phyloP scores from a whole-genome alignment of 257 asterid species.

The Asclepias syriaca region DNA sequence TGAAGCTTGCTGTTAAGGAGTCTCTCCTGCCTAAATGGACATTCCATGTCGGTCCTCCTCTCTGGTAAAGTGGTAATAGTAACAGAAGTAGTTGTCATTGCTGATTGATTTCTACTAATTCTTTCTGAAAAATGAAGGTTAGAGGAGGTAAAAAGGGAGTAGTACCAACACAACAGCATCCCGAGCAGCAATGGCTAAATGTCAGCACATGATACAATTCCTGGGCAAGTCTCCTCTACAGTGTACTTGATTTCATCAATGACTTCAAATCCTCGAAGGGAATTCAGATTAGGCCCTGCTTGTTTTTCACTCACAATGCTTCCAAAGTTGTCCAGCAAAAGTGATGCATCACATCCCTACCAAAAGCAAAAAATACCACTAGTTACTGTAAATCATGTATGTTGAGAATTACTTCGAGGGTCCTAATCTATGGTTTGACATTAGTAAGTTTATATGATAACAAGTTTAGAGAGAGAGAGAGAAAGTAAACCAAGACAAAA shows the following conservation, averaged over 20 bases:
- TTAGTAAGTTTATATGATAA: no score
- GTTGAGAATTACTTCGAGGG: no score
- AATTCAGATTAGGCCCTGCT: constrained; percentile 30
- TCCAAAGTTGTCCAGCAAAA: constrained; percentile 25
- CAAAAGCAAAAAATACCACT: not conserved
- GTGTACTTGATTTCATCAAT: constrained; percentile 29
- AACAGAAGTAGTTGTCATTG: not conserved
- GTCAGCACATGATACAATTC: constrained; percentile 31
- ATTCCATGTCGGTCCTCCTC: constrained; percentile 37
- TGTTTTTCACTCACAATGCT: constrained; percentile 24
- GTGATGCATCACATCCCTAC: constrained; percentile 34
- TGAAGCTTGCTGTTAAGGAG: constrained; percentile 30
- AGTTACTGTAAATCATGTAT: not conserved
- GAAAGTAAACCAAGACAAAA: constrained; percentile 26
- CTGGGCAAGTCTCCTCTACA: constrained; percentile 29
- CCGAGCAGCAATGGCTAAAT: constrained; percentile 32
- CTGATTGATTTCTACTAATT: no score
- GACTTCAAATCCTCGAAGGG: constrained; percentile 32
- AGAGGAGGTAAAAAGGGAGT: no score
- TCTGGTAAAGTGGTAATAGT: constrained; percentile 7
- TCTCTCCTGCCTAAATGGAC: constrained; percentile 28
- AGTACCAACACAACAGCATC: constrained; percentile 30
- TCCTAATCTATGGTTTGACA: no score
- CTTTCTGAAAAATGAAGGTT: no score
- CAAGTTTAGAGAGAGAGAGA: not conserved